Conservation (phyloP, 305 asterid genomes). For the Fraxinus ornus region DNA sequence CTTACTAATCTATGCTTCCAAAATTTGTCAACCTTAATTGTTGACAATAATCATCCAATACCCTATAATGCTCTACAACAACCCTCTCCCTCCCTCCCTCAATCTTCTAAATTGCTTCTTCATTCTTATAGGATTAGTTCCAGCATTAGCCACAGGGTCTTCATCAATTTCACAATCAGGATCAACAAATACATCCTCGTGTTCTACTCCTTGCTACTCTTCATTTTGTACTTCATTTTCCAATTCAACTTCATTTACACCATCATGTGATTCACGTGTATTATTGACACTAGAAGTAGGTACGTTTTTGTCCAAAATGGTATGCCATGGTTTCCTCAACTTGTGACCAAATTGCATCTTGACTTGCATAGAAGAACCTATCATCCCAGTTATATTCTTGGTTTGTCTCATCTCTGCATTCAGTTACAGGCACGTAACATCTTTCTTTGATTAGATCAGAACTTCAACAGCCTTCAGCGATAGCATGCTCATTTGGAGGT, state of each 20-base stretch:
- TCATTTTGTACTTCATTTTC: neutral
- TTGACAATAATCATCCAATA: neutral
- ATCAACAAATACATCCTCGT: neutral
- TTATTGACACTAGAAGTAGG: neutral
- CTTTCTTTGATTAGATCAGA: neutral
- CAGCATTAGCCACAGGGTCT: neutral
- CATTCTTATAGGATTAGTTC: neutral
- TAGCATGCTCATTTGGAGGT: neutral
- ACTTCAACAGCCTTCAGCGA: neutral
- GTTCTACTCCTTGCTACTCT: neutral
- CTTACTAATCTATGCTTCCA: neutral
- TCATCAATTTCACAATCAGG: neutral
- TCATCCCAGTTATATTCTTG: too few relatives aligned
- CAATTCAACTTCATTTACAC: neutral
- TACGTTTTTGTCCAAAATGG: neutral
- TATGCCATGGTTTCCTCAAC: neutral
- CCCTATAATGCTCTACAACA: neutral
- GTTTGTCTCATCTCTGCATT: neutral
- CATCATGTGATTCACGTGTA: neutral
- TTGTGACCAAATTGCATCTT: neutral
- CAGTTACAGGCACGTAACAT: neutral
- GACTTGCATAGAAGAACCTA: neutral
- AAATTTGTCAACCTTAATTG: neutral
- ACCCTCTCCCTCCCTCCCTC: too few relatives aligned
- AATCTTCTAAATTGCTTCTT: too few relatives aligned